phyloP scores from a whole-genome alignment of 306 rosid genomes.

The Quercus parvula region DNA sequence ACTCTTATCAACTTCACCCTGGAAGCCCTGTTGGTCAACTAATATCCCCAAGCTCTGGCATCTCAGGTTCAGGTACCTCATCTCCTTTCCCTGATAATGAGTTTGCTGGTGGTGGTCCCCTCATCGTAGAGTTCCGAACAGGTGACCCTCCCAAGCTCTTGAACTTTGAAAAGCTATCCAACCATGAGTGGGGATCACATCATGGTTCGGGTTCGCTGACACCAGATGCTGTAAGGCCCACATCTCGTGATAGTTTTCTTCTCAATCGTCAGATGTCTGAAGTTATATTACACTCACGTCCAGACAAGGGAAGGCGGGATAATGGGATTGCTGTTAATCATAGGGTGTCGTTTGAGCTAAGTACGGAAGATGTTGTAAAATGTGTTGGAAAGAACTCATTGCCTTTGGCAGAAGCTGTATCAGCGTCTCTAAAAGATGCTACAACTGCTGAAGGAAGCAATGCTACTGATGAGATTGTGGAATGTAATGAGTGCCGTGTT shows the following conservation, averaged over 20 bases:
- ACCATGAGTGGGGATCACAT: slow-evolving; percentile 40
- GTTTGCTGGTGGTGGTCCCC: slow-evolving; percentile 31
- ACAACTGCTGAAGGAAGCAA: not conserved
- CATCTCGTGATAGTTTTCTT: slow-evolving; percentile 22
- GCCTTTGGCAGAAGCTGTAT: slow-evolving; percentile 34
- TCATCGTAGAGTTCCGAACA: slow-evolving; percentile 49
- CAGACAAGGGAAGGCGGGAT: slow-evolving; percentile 18
- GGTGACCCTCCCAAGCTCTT: slow-evolving; percentile 64
- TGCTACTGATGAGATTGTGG: not conserved
- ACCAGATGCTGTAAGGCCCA: slow-evolving; percentile 31
- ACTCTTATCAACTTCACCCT: slow-evolving; percentile 84
- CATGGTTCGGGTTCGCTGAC: slow-evolving; percentile 43
- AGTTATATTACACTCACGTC: slow-evolving; percentile 1
- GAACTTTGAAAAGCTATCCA: slow-evolving; percentile 54
- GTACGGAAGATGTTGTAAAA: slow-evolving; percentile 26
- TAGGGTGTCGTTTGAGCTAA: slow-evolving; percentile 46
- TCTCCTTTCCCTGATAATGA: slow-evolving; percentile 81
- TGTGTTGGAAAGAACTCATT: slow-evolving; percentile 33
- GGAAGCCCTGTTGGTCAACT: slow-evolving; percentile 93
- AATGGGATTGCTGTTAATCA: slow-evolving; percentile 20
- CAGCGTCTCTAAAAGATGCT: slow-evolving; percentile 24
- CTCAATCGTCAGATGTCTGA: slow-evolving; percentile 24
- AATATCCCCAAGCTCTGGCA: slow-evolving; percentile 83
- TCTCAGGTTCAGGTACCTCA: slow-evolving; percentile 79
- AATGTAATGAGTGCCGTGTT: slow-evolving; percentile 16